These are phyloP conservation scores for Zygoascus hellenicus DNA, from an alignment of 1,139 yeast species.

Conservation along the genomic window DNA sequence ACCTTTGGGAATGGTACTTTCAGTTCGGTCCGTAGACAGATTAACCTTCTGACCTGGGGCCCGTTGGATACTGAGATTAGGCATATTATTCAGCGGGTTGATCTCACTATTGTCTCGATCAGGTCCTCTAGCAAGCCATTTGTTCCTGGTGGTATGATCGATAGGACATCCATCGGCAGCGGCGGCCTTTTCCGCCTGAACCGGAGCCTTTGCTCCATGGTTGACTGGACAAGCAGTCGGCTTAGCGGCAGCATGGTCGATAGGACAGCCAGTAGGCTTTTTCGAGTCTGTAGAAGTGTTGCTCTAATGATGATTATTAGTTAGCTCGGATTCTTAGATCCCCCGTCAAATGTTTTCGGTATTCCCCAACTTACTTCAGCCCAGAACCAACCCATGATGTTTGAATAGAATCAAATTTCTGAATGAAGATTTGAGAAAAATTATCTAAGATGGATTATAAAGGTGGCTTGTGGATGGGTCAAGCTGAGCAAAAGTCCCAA, in stretches of 20 bases:
- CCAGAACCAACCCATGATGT: constrained; percentile 27
- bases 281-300: constrained; percentile 38
- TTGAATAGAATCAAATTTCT: constrained; percentile 9
- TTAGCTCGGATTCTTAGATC: neutral
- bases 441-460: neutral
- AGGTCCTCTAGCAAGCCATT: constrained; percentile 10
- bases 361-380: constrained; percentile 12
- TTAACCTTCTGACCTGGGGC: constrained; percentile 77
- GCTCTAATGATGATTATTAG: too few relatives aligned
- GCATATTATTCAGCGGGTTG: constrained; percentile 89
- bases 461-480: neutral
- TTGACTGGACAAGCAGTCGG: constrained; percentile 33
- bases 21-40: constrained; percentile 76
- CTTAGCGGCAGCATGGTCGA: constrained; percentile 1
- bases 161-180: constrained; percentile 17
- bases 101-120: constrained; percentile 14
- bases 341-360: neutral
- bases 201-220: constrained; percentile 17
- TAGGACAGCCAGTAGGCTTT: constrained; percentile 23
- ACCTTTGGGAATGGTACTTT: constrained; percentile 86
- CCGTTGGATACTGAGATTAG: constrained; percentile 57
- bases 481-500: neutral
- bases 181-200: constrained; percentile 16
- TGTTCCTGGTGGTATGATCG: constrained; percentile 13
- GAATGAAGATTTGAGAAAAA: neutral